Base-by-base conservation (phyloP, 129 eudicot genomes). In the Scalesia atractyloides region DNA sequence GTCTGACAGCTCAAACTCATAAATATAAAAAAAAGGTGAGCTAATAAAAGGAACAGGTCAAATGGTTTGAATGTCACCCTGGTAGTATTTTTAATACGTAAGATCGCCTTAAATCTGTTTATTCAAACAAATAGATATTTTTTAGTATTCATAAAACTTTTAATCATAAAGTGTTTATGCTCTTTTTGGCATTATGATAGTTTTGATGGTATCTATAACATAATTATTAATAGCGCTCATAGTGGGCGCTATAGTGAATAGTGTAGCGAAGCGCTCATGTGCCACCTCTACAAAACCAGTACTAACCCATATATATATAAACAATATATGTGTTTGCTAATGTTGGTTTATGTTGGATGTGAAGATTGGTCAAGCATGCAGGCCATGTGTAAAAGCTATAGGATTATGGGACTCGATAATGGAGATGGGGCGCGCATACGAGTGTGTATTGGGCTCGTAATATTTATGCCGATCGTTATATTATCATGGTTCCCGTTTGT, bases 401-500 rank as follows among this genome's bases (percentile, higher is more conserved):
- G 86, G 95, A 53, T 73, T 90, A 44, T 94, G 98, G 98, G 95
- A 88, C 70, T 94, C 98, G 7, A 79, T 94, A 58, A 90, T 82
- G 93, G 98, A 94, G 86, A 63, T 94, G 82, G 88, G 84, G 3
- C 82, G 98, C 74, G 98, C 89, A 12, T 94, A 84, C 62, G 98
- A 94, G 69, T 87, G 91, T 44, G 73, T 94, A 53, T 84, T 94
- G 97, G 97, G 52, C 70, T 94, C 41, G 48, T 86, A 18, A 76
- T 90, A 56, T 88, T 94, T 80, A 86, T 80, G 87, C 98, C 98
- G 4, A 74, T 94, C n/a, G 98, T 85, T 17, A 81, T 81, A 20
- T 50, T 94, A 12, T 87, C 98, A 11, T 94, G 98, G 98, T 94
- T 94, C 77, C 98, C 97, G 5, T 94, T 94, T 43, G 94, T 94